These are phyloP conservation scores for Blastocystis sp. DNA, from an alignment of 352 stramenopile genomes.

Conservation along the genomic window DNA sequence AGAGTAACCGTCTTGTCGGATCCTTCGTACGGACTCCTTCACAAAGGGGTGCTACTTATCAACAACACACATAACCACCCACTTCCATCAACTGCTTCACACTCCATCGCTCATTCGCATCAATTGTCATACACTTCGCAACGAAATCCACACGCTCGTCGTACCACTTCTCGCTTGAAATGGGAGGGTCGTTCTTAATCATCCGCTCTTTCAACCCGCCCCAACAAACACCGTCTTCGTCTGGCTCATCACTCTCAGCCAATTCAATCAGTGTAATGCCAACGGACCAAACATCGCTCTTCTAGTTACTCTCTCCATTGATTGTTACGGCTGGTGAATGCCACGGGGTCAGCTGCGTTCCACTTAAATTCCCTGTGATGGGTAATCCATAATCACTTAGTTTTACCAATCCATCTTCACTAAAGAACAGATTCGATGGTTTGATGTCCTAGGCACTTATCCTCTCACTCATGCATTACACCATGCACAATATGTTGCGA, in stretches of 20 bases:
- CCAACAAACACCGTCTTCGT: not conserved
- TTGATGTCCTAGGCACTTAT: not conserved
- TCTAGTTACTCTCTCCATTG: not conserved
- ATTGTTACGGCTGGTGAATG: not conserved
- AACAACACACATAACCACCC: not conserved
- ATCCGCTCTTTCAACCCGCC: not conserved
- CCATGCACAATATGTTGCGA: not conserved
- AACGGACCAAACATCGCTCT: not conserved
- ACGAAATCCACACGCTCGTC: not conserved
- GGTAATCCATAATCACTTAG: not conserved
- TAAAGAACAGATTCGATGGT: not conserved
- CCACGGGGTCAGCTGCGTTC: not conserved
- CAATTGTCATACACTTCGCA: not conserved
- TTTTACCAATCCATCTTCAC: not conserved
- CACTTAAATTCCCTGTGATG: not conserved
- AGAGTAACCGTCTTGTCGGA: not conserved
- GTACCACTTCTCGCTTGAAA: not conserved
- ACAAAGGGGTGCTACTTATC: not conserved
- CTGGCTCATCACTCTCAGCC: not conserved
- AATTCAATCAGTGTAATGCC: not conserved
- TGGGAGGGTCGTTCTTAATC: not conserved
- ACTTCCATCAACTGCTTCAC: not conserved
- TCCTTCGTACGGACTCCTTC: not conserved
- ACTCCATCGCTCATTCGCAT: not conserved
- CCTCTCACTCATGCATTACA: not conserved